A percentile compares a stretch with the other conserved stretches of the same genome.
Conservation (phyloP, 2,329 filamentous ascomycete genomes). For the Xylariomycetidae sp. region DNA sequence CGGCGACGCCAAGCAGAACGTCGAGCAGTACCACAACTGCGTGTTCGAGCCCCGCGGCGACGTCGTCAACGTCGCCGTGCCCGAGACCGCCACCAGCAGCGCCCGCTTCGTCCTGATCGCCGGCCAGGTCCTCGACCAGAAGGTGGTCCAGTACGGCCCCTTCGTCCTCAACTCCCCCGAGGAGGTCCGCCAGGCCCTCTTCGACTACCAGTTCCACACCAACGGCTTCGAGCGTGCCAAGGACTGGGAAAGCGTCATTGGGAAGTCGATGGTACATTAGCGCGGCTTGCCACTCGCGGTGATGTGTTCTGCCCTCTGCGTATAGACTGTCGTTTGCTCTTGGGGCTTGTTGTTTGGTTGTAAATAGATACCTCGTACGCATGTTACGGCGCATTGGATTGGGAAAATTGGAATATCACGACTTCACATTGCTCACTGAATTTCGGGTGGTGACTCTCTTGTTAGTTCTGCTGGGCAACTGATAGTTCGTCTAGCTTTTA, state of each 20-base stretch:
- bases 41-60: slow-evolving; percentile 81
- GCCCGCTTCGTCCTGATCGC: slow-evolving; percentile 59
- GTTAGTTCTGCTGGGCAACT: too few relatives aligned
- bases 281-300: background rate
- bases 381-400: too few relatives aligned
- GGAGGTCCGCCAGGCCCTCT: slow-evolving; percentile 60
- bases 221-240: slow-evolving; percentile 66
- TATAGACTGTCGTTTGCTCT: background rate
- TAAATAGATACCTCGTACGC: too few relatives aligned
- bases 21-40: slow-evolving; percentile 76
- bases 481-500: too few relatives aligned
- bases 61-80: slow-evolving; percentile 64
- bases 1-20: slow-evolving; percentile 42
- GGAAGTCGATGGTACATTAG: slow-evolving; percentile 25
- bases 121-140: slow-evolving; percentile 62
- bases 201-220: slow-evolving; percentile 56
- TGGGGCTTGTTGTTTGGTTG: too few relatives aligned
- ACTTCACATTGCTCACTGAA: too few relatives aligned
- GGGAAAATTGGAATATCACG: too few relatives aligned
- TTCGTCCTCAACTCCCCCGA: slow-evolving; percentile 60
- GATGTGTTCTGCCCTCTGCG: slow-evolving; percentile 1
- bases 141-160: slow-evolving; percentile 65
- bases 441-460: too few relatives aligned
- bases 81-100: slow-evolving; percentile 50
- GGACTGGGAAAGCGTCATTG: slow-evolving; percentile 60